Evolutionary conservation across 371 early-diverging fungal genomes (phyloP), one percentile per base, ranked within the genome.

Genomic region (Mucor saturninus): DNA sequence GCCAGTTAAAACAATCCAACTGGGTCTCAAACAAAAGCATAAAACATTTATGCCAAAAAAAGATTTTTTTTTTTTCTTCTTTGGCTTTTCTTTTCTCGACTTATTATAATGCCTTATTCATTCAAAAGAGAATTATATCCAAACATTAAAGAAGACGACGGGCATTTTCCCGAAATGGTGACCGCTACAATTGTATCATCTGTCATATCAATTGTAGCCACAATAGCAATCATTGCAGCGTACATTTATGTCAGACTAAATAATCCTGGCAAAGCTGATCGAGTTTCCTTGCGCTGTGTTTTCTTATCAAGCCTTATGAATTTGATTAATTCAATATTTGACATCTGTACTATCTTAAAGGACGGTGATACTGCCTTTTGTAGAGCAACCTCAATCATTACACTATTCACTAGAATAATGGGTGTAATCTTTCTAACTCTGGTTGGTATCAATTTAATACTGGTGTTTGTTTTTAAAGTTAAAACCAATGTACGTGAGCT

Each of bases 231-330:
- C 3, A 14, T 31, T 8, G 4, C 37, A 4, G 2, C 31, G 13
- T 65, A 54, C 31, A 15, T 64, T 2, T 59, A 59, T n/a, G 13
- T 68, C 21, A 26, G 43, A 14, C 0, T 28, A 8, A 21, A 21
- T 4, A 40, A 45, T 0, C 54, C 61, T 4, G 29, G 54, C 14
- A 61, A 29, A 61, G 54, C 54, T n/a, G 67, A 76, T 29, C 56
- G 73, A 31, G 62, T 76, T n/a, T 76, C 73, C 1, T 15, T 76
- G n/a, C 52, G 74, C 9, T 76, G 76, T 39, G 76, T 76, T 10
- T 62, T 65, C 9, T 21, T 61, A 3, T 65, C 71, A 2, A 55
- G 54, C 11, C 6, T 68, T 1, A 42, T 59, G 35, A 56, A 71
- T 29, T 10, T 60, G 3, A 35, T 71, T 11, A 57, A 65, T n/a